Evolutionary conservation across 805 yeast genomes (phyloP).

Genomic region (Schwanniomyces yamadae): DNA sequence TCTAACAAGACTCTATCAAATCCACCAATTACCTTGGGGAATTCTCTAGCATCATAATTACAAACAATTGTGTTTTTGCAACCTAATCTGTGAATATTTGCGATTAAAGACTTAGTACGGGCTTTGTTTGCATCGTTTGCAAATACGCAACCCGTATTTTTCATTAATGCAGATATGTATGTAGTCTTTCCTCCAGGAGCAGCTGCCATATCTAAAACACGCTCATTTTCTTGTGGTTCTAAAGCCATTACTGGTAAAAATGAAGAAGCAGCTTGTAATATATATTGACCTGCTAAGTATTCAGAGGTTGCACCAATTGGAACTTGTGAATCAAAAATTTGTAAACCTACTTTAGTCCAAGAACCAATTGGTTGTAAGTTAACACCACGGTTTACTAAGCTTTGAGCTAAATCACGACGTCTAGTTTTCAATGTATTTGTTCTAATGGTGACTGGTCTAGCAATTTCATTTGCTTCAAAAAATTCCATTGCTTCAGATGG

Average conservation of each 20-base stretch:
- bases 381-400: slow-evolving; percentile 93
- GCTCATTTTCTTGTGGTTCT: slow-evolving; percentile 95
- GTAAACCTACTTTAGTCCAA: slow-evolving; percentile 98
- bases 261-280: slow-evolving; percentile 97
- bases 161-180: slow-evolving; percentile 92
- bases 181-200: slow-evolving; percentile 99
- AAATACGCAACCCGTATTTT: slow-evolving; percentile 94
- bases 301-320: slow-evolving; percentile 99
- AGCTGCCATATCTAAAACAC: slow-evolving; percentile 97
- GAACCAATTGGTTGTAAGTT: slow-evolving; percentile 95
- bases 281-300: slow-evolving; percentile 96
- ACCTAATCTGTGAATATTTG: slow-evolving; percentile 95
- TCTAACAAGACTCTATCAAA: slow-evolving; percentile 92
- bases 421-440: slow-evolving; percentile 95
- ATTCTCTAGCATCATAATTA: slow-evolving; percentile 97
- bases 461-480: slow-evolving; percentile 96
- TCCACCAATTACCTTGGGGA: slow-evolving; percentile 97
- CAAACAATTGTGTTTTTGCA: slow-evolving; percentile 96
- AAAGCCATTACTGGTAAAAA: slow-evolving; percentile 97
- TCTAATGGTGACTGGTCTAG: slow-evolving; percentile 95
- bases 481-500: slow-evolving; percentile 98
- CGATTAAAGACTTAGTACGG: slow-evolving; percentile 93
- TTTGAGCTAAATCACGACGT: slow-evolving; percentile 93
- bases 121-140: slow-evolving; percentile 97
- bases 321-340: slow-evolving; percentile 97